These are phyloP conservation scores for Rutstroemia sp. DNA, from an alignment of 2,329 filamentous ascomycete genomes.

Conservation along the genomic window DNA sequence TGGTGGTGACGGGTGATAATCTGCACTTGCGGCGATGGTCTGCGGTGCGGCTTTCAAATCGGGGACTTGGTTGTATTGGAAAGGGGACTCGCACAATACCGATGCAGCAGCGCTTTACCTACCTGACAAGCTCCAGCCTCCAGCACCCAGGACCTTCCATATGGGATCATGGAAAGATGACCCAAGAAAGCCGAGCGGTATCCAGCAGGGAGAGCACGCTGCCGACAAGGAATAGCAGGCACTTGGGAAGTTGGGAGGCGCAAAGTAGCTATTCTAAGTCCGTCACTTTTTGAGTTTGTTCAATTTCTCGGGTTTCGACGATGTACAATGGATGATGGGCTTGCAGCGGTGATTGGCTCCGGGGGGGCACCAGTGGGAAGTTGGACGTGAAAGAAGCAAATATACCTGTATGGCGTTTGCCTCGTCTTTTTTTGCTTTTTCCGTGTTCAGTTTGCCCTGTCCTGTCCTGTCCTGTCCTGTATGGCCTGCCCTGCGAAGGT, in stretches of 20 bases:
- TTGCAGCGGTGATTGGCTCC: neutral
- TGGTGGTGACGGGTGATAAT: too few relatives aligned
- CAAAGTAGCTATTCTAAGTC: constrained; percentile 4
- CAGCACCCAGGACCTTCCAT: neutral
- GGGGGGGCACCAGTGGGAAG: neutral
- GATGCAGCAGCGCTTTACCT: neutral
- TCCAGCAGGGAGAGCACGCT: constrained; percentile 2
- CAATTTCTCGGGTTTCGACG: constrained; percentile 6
- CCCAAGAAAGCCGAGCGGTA: constrained; percentile 1
- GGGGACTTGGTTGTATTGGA: neutral
- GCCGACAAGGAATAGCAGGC: constrained; percentile 6
- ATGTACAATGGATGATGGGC: neutral
- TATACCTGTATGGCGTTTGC: neutral
- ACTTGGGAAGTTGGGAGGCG: neutral
- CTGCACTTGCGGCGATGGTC: neutral
- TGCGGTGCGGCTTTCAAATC: neutral
- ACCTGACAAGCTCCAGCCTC: neutral
- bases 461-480: too few relatives aligned
- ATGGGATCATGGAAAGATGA: neutral
- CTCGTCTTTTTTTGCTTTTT: too few relatives aligned
- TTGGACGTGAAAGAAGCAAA: neutral
- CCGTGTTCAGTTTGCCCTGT: too few relatives aligned
- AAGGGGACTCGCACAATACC: too few relatives aligned
- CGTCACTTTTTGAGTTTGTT: neutral
- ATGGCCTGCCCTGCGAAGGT: too few relatives aligned